Base-by-base conservation (phyloP, 768 basidiomycete species). In the Leccinum variicolor region DNA sequence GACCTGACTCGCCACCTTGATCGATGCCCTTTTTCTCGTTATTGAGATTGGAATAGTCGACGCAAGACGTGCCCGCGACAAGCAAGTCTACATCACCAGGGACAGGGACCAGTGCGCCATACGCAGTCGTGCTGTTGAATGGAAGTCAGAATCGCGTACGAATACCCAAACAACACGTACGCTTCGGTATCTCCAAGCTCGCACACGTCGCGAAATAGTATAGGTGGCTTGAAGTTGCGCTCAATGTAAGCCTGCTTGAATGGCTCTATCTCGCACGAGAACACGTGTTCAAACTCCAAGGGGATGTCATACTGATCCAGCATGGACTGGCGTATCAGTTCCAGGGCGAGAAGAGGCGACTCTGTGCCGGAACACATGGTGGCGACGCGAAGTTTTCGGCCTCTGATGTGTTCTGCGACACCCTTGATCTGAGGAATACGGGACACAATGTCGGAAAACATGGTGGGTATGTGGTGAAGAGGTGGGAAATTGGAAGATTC, bases 331-430 rank as follows among this genome's bases (percentile, higher is more conserved):
- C 86, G 86, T 47, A 97, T 92, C 59, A 95, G 75, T 29, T 90
- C 87, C 48, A 98, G 78, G 14, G 95, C 95, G 34, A 97, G 85
- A 23, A 98, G 81, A 52, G 95, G 95, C 2, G 92, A 93, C 68
- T 98, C 95, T 6, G 95, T 98, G 25, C 95, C 95, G 43, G 94
- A 96, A 74, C 90, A 97, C 95, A 98, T 98, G 11, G 95, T 98
- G 4, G 94, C 95, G 58, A 98, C 84, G 72, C 94, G 89, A 70
- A 98, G 77, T 66, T 90, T 93, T 57, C 94, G 83, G 2, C 94
- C 93, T 57, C 80, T 73, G 50, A 92, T 74, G 47, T 78, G 86
- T 63, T 86, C 78, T 17, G 82, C 86, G 43, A 92, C 84, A 2
- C 76, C 75, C 66, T 84, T 82, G 60, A 92, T 84, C 54, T 84